A percentile compares a stretch with the other conserved stretches of the same genome.
Evolutionary conservation across 495 filamentous ascomycete species (phyloP).

Genomic region (Penicillium nucicola): DNA sequence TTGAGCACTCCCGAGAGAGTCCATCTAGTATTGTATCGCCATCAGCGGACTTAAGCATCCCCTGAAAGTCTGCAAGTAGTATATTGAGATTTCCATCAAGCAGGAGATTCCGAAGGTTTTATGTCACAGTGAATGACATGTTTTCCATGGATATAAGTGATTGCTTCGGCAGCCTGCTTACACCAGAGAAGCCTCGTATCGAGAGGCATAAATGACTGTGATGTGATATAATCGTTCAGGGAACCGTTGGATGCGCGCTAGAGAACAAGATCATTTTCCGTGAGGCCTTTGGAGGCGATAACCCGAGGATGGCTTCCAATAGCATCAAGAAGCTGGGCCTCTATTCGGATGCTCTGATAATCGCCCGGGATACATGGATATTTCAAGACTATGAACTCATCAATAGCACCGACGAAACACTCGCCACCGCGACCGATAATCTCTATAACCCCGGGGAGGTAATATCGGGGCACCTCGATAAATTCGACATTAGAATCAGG

Average conservation of each 20-base stretch:
- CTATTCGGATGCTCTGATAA: constrained; percentile 9
- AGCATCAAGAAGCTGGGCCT: constrained; percentile 15
- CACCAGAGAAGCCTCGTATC: constrained; percentile 14
- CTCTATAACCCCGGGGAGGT: constrained; percentile 28
- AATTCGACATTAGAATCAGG: neutral
- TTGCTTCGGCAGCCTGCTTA: constrained; percentile 19
- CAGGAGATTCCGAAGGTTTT: constrained; percentile 14
- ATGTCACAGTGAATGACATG: constrained; percentile 21
- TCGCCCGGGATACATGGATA: constrained; percentile 40
- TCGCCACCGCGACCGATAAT: constrained; percentile 24
- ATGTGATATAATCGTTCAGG: constrained; percentile 11
- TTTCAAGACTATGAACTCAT: constrained; percentile 45
- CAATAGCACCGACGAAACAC: constrained; percentile 28
- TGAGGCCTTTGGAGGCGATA: constrained; percentile 14
- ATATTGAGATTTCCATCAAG: constrained; percentile 21
- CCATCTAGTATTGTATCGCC: constrained; percentile 12
- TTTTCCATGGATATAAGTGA: too few species aligned
- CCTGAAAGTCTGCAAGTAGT: constrained; percentile 18
- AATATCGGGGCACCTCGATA: constrained; percentile 12
- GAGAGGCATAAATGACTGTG: constrained; percentile 3
- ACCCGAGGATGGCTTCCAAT: constrained; percentile 16
- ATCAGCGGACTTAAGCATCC: constrained; percentile 10
- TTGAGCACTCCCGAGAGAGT: constrained; percentile 15
- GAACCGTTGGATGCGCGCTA: constrained; percentile 14
- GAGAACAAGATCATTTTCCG: constrained; percentile 13